These are phyloP conservation scores for Penicillium coprophilum DNA, from an alignment of 495 filamentous ascomycete genomes.

Conservation along the genomic window DNA sequence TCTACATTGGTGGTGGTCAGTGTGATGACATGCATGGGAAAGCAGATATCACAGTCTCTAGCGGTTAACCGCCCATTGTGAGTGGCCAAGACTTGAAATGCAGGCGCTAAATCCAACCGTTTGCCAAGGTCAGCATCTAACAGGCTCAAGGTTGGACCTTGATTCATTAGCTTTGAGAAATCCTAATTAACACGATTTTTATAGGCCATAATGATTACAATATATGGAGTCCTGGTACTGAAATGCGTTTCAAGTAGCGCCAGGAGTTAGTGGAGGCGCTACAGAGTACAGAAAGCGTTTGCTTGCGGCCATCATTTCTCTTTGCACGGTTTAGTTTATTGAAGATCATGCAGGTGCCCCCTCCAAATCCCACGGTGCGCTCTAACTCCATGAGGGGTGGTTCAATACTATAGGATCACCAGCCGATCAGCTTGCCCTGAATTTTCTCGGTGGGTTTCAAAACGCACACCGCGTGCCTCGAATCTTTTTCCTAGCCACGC, in stretches of 20 bases:
- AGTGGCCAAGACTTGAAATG: constrained; percentile 1
- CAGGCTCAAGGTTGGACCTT: no score
- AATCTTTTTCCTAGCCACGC: background rate
- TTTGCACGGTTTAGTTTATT: background rate
- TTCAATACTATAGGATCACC: background rate
- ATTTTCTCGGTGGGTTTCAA: background rate
- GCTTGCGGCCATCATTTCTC: background rate
- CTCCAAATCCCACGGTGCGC: background rate
- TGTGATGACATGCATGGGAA: background rate
- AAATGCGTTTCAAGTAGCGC: background rate
- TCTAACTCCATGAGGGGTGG: background rate
- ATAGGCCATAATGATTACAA: background rate
- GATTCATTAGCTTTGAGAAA: no score
- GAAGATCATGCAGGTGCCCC: background rate
- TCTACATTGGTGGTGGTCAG: constrained; percentile 3
- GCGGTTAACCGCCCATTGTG: background rate
- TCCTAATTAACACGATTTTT: no score
- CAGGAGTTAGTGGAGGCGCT: background rate
- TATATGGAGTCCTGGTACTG: background rate
- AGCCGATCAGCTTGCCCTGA: background rate
- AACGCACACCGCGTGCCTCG: background rate
- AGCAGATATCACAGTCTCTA: background rate
- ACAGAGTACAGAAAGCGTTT: background rate
- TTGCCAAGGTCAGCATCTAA: no score
- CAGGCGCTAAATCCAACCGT: background rate